phyloP scores from a whole-genome alignment of 768 basidiomycete species.

The Omphalotus guepiniiformis region DNA sequence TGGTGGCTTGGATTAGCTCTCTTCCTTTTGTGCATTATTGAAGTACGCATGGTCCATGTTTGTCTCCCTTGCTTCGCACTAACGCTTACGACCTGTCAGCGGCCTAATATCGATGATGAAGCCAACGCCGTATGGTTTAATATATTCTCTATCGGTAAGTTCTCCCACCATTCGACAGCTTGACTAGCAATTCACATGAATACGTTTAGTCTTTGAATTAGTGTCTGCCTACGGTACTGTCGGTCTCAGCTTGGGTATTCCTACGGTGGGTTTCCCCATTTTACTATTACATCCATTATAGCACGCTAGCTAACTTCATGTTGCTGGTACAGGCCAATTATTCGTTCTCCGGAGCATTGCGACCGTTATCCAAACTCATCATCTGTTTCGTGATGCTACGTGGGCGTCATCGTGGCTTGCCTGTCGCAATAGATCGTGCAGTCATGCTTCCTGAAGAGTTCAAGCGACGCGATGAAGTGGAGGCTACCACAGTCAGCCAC shows the following conservation, averaged over 20 bases:
- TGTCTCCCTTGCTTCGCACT: neutral
- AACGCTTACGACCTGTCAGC: slow-evolving; percentile 31
- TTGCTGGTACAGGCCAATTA: slow-evolving; percentile 57
- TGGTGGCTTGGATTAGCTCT: slow-evolving; percentile 91
- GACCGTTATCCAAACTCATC: slow-evolving; percentile 82
- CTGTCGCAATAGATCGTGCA: slow-evolving; percentile 85
- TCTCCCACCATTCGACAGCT: slow-evolving; percentile 1
- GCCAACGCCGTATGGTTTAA: slow-evolving; percentile 69
- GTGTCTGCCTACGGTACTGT: slow-evolving; percentile 88
- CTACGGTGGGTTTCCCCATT: slow-evolving; percentile 48
- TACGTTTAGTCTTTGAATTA: slow-evolving; percentile 70
- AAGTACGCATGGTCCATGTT: slow-evolving; percentile 45
- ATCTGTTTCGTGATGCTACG: slow-evolving; percentile 89
- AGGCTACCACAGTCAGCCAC: neutral
- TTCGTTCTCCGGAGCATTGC: slow-evolving; percentile 76
- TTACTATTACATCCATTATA: too few relatives aligned
- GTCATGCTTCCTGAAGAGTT: slow-evolving; percentile 75
- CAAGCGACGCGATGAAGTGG: slow-evolving; percentile 18
- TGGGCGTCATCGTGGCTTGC: slow-evolving; percentile 85
- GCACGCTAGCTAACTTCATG: too few relatives aligned
- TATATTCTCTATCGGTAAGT: slow-evolving; percentile 72
- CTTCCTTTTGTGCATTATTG: slow-evolving; percentile 90
- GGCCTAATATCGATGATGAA: slow-evolving; percentile 51
- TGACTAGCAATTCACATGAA: neutral
- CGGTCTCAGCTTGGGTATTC: slow-evolving; percentile 86